A percentile compares a stretch with the other conserved stretches of the same genome.
phyloP scores from a whole-genome alignment of 2,329 filamentous ascomycete species.

The Botrytis porri region DNA sequence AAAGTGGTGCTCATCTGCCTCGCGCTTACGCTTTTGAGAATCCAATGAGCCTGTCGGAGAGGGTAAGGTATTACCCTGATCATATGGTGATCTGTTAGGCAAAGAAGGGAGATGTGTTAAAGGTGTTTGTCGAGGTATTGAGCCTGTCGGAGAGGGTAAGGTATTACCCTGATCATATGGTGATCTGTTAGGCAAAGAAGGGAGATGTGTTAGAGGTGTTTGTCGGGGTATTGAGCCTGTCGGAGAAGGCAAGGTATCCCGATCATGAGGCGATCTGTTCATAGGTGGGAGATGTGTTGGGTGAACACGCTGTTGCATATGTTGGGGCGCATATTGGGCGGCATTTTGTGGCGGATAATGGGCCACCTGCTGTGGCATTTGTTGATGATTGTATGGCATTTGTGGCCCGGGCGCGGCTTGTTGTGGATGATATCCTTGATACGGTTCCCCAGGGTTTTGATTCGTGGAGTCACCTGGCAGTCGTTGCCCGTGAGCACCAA shows the following conservation, averaged over 20 bases:
- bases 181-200: not conserved
- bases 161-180: not conserved
- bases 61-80: conserved; percentile 22
- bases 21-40: conserved; percentile 34
- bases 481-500: conserved; percentile 43
- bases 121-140: conserved; percentile 9
- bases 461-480: conserved; percentile 32
- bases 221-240: conserved; percentile 29
- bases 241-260: conserved; percentile 31
- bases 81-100: not conserved
- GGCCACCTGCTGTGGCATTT: not conserved
- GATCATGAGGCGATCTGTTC: not conserved
- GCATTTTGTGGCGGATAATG: not conserved
- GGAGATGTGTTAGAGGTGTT: not conserved
- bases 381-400: not conserved
- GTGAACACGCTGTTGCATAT: not conserved
- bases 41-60: conserved; percentile 36
- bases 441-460: conserved; percentile 24
- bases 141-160: conserved; percentile 37
- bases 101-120: not conserved
- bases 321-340: not conserved
- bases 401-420: not conserved
- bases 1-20: conserved; percentile 38
- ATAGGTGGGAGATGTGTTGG: not conserved
- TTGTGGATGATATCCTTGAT: not conserved